Conservation (phyloP, 306 rosid species). For the peach (Prunus persica) region Prunus_persica_NCBIv2 NC_034013.1:6299501-6300000, state of each 20-base stretch:
- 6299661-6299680: conserved; percentile 48
- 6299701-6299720: conserved; percentile 21
- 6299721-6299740: conserved; percentile 19
- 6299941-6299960: conserved; percentile 48
- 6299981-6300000: conserved; percentile 67
- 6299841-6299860: conserved; percentile 56
- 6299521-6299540: conserved; percentile 13
- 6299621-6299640: conserved; percentile 99
- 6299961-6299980: conserved; percentile 48
- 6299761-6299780: conserved; percentile 29
- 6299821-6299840: conserved; percentile 41
- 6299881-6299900: conserved; percentile 64
- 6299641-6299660: conserved; percentile 97
- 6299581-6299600: conserved; percentile 32
- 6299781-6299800: conserved; percentile 37
- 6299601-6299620: conserved; percentile 99
- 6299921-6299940: conserved; percentile 43
- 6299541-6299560: conserved; percentile 20
- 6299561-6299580: conserved; percentile 12
- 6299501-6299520: conserved; percentile 17
- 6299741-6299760: conserved; percentile 20
- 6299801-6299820: conserved; percentile 40
- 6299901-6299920: conserved; percentile 40
- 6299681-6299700: conserved; percentile 39
- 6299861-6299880: conserved; percentile 57